Evolutionary conservation across 495 filamentous ascomycete species (phyloP).

Genomic region (Talaromyces liani): DNA sequence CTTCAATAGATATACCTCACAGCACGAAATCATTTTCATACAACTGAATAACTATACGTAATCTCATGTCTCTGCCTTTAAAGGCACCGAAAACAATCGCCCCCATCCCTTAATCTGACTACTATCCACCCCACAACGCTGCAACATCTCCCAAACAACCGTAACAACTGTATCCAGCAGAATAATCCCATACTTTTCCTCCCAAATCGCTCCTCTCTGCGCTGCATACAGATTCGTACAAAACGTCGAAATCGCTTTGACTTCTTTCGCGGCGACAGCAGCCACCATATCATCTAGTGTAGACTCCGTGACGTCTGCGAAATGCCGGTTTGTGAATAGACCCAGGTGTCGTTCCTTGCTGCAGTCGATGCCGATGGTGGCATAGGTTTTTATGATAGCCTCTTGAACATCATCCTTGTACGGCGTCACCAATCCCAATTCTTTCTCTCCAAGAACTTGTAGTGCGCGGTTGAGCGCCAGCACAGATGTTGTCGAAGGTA

Average conservation of each 20-base stretch:
- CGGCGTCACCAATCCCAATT: slow-evolving; percentile 3
- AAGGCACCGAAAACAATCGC: neutral
- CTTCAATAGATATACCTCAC: too few species aligned
- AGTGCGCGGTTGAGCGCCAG: neutral
- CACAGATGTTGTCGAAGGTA: slow-evolving; percentile 3
- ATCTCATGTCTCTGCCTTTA: neutral
- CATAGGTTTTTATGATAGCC: slow-evolving; percentile 3
- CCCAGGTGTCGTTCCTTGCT: neutral
- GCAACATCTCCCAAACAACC: slow-evolving; percentile 6
- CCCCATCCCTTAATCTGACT: slow-evolving; percentile 4
- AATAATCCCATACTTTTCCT: neutral
- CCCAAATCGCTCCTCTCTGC: neutral
- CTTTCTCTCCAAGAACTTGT: neutral
- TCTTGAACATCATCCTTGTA: slow-evolving; percentile 3
- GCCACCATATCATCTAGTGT: slow-evolving; percentile 3
- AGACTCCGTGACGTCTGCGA: neutral
- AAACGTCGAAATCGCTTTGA: slow-evolving; percentile 2
- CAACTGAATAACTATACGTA: neutral
- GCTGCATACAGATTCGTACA: slow-evolving; percentile 7
- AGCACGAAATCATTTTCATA: neutral
- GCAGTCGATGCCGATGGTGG: slow-evolving; percentile 2
- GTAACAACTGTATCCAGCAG: slow-evolving; percentile 5
- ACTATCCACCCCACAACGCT: neutral
- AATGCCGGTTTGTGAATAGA: neutral
- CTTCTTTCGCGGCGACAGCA: neutral